Conservation (phyloP, 2,329 filamentous ascomycete species). For the Colletotrichum liriopes region DNA sequence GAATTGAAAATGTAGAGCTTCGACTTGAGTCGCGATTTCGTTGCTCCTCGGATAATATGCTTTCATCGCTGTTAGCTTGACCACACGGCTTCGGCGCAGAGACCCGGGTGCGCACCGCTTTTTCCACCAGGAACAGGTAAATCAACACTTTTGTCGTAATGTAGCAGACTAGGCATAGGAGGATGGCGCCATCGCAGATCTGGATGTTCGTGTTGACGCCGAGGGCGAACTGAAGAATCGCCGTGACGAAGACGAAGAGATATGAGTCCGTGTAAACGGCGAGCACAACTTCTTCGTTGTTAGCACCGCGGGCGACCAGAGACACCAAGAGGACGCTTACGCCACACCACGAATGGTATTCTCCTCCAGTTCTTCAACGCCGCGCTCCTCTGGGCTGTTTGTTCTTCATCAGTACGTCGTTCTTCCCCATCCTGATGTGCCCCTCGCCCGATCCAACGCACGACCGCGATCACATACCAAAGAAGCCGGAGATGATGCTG, state of each 20-base stretch:
- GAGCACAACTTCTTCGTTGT: conserved; percentile 65
- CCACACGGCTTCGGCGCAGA: too few species aligned
- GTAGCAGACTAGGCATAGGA: conserved; percentile 75
- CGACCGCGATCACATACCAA: conserved; percentile 50
- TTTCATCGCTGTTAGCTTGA: conserved; percentile 47
- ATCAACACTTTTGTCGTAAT: conserved; percentile 76
- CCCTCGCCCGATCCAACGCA: not conserved
- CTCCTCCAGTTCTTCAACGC: conserved; percentile 57
- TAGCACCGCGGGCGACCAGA: not conserved
- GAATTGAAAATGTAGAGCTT: conserved; percentile 75
- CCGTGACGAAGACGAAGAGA: conserved; percentile 71
- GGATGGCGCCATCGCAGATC: conserved; percentile 71
- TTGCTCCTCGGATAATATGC: conserved; percentile 71
- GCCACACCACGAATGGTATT: conserved; percentile 60
- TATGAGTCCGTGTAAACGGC: conserved; percentile 74
- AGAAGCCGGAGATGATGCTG: conserved; percentile 54
- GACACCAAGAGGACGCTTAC: conserved; percentile 49
- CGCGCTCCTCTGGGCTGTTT: conserved; percentile 55
- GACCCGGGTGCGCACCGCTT: conserved; percentile 62
- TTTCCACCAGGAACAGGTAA: conserved; percentile 77
- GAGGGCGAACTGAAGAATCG: conserved; percentile 70
- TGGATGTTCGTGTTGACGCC: conserved; percentile 66
- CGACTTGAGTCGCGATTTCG: conserved; percentile 68
- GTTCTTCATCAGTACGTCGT: conserved; percentile 29
- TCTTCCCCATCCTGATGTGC: not conserved